A percentile compares a stretch with the other conserved stretches of the same genome.
phyloP scores from a whole-genome alignment of 2,329 filamentous ascomycete genomes.

The Aspergillus sp. region DNA sequence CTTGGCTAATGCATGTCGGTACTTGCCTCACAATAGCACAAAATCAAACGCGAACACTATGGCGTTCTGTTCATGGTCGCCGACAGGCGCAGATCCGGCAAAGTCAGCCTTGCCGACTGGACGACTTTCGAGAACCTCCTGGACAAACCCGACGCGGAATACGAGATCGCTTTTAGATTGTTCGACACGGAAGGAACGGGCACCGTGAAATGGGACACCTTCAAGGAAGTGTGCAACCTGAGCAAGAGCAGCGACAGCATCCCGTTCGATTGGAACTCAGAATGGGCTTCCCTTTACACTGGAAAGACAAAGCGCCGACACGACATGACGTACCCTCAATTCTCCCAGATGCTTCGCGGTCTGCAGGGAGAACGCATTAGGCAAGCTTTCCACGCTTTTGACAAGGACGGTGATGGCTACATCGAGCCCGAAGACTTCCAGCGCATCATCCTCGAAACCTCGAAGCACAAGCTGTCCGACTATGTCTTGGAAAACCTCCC shows the following conservation, averaged over 20 bases:
- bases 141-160: constrained; percentile 92
- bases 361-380: constrained; percentile 94
- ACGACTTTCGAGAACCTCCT: constrained; percentile 91
- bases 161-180: constrained; percentile 95
- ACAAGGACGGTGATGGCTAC: constrained; percentile 89
- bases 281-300: constrained; percentile 94
- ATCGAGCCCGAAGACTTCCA: constrained; percentile 96
- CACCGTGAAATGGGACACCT: constrained; percentile 84
- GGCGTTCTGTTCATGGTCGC: constrained; percentile 89
- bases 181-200: constrained; percentile 87
- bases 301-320: constrained; percentile 85
- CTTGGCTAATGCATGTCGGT: constrained; percentile 20
- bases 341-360: constrained; percentile 95
- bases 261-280: constrained; percentile 94
- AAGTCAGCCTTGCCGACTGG: constrained; percentile 82
- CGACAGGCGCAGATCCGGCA: constrained; percentile 73
- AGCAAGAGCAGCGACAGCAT: constrained; percentile 85
- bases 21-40: constrained; percentile 66
- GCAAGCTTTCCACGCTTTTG: constrained; percentile 90
- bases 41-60: constrained; percentile 96
- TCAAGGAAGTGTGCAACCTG: constrained; percentile 79
- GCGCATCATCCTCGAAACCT: constrained; percentile 90
- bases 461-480: constrained; percentile 94
- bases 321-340: constrained; percentile 91
- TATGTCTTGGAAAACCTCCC: constrained; percentile 88